Evolutionary conservation across 2,329 filamentous ascomycete species (phyloP), one percentile per base, ranked within the genome.

Genomic region (Byssothecium circinans): DNA sequence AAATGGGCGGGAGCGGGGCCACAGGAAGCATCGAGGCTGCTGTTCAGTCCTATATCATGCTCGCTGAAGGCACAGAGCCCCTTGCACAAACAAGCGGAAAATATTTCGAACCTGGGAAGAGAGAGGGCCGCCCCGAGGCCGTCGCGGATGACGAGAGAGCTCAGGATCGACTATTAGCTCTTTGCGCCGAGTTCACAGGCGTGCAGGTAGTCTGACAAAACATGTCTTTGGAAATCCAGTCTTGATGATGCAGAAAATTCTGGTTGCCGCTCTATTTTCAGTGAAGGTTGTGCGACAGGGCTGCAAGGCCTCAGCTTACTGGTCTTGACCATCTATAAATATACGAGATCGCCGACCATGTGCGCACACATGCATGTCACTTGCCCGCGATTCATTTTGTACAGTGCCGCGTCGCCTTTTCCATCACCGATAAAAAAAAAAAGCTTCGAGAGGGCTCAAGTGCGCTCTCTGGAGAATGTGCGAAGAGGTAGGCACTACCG

Each of bases 1-100:
- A 81, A 62, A 79, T 81, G 75, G 78, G 78, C 8, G 81, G 75
- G 2, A 51, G 47, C 10, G 63, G 65, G 22, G 81, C 81, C 0
- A 65, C 78, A 0, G 79, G 74, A 0, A 73, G 73, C 15, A 64
- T 78, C n/a, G 70, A 78, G 27, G 71, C 71, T 25, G 75, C 75
- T 2, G 72, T 79, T 0, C 72, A 75, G 35, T 75, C 75, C 1
- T 78, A 80, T 58, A 73, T 75, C 2, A 74, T 75, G 61, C 72
- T 78, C 49, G 76, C 76, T 2, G 71, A 74, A 47, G 77, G 76
- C 0, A 60, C 68, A 17, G 64, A 64, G 36, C 47, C 52, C 15
- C 35, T 47, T 42, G 57, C 51, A 33, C 61, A 49, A 50, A 60
- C 56, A 43, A 71, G 61, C 33, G 75, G 74, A 0, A 66, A 69